These are phyloP conservation scores for Yarrowia deformans DNA, from an alignment of 805 yeast species.

Conservation along the genomic window DNA sequence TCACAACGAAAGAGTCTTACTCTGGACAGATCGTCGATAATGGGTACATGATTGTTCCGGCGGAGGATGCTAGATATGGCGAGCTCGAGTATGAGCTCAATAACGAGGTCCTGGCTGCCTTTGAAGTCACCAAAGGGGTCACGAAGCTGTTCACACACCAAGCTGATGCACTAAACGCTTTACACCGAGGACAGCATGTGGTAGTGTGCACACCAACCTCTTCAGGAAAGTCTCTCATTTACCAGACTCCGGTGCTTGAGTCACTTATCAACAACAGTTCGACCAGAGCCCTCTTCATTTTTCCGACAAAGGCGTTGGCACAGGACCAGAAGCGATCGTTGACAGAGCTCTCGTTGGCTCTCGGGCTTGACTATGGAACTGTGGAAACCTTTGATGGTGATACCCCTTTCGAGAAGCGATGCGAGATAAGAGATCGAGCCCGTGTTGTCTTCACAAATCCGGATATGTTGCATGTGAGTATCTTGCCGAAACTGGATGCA, in stretches of 20 bases:
- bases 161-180: conserved; percentile 71
- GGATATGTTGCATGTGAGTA: conserved; percentile 86
- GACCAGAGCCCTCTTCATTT: conserved; percentile 80
- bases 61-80: conserved; percentile 56
- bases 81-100: conserved; percentile 51
- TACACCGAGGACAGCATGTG: conserved; percentile 66
- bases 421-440: conserved; percentile 64
- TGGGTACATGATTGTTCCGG: conserved; percentile 56
- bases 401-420: conserved; percentile 67
- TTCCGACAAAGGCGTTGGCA: conserved; percentile 97
- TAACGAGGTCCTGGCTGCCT: conserved; percentile 60
- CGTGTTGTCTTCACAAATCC: conserved; percentile 93
- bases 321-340: conserved; percentile 94
- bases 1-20: conserved; percentile 60
- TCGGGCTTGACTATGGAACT: conserved; percentile 54
- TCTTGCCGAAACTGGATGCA: conserved; percentile 64
- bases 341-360: conserved; percentile 58
- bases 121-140: conserved; percentile 57
- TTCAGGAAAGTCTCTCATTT: conserved; percentile 92
- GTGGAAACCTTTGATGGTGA: conserved; percentile 95
- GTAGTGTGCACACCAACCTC: conserved; percentile 95
- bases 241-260: conserved; percentile 83
- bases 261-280: conserved; percentile 43
- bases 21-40: conserved; percentile 66
- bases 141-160: conserved; percentile 79